A percentile compares a stretch with the other conserved stretches of the same genome.
Evolutionary conservation across 2,329 filamentous ascomycete genomes (phyloP).

Genomic region (Ceratocystis destructans): DNA sequence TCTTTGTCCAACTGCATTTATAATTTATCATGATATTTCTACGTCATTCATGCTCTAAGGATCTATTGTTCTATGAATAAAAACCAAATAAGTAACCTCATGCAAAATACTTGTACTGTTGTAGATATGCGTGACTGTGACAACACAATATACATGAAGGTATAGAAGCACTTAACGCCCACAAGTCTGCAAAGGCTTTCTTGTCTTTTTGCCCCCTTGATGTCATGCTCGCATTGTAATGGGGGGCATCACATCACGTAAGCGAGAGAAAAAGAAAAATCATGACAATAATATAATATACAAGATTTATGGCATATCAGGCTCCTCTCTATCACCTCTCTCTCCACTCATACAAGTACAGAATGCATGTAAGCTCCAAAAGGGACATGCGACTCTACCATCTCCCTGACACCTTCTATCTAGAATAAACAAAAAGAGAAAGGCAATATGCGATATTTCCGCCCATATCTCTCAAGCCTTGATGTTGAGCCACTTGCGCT

Average conservation of each 20-base stretch:
- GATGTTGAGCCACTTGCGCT: constrained; percentile 32
- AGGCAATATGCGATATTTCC: neutral
- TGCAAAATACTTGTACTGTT: neutral
- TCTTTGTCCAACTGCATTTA: neutral
- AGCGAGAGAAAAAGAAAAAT: constrained; percentile 1
- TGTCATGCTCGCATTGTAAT: neutral
- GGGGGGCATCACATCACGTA: neutral
- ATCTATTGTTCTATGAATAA: neutral
- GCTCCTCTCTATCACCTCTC: neutral
- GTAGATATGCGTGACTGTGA: neutral
- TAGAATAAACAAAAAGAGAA: neutral
- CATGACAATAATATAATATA: constrained; percentile 17
- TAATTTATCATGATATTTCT: constrained; percentile 2
- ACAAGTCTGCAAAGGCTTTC: neutral
- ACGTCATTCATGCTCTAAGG: neutral
- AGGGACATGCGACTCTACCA: constrained; percentile 2
- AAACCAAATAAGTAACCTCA: neutral
- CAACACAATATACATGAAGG: neutral
- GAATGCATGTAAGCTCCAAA: neutral
- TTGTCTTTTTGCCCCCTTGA: neutral
- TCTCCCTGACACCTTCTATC: neutral
- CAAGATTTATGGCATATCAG: constrained; percentile 4
- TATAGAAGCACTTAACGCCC: neutral
- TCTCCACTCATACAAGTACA: constrained; percentile 3
- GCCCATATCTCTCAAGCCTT: constrained; percentile 24